Conservation (phyloP, 2,329 filamentous ascomycete genomes). For the Aspergillus sergii region DNA sequence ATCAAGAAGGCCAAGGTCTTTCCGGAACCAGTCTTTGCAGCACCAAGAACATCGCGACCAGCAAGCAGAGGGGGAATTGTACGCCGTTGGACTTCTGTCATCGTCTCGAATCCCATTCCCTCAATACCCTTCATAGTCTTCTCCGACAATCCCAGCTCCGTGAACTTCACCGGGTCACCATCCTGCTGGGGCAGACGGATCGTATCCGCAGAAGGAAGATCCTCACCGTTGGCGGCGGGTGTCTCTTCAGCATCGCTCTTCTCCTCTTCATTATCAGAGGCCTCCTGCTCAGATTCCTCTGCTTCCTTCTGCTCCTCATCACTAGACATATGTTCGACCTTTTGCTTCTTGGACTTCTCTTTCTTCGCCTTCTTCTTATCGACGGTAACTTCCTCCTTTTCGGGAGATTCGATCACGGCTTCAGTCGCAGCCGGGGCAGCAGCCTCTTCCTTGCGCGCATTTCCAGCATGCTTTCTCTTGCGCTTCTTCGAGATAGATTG, state of each 20-base stretch:
- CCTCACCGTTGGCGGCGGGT: constrained; percentile 39
- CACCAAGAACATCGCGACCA: constrained; percentile 89
- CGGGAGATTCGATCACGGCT: constrained; percentile 21
- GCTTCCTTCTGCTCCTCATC: constrained; percentile 37
- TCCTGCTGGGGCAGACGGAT: constrained; percentile 61
- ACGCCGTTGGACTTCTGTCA: constrained; percentile 92
- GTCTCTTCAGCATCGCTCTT: constrained; percentile 28
- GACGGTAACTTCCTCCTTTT: constrained; percentile 21
- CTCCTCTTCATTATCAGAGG: constrained; percentile 31
- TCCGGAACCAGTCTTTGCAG: constrained; percentile 93
- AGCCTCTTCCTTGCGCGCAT: constrained; percentile 28
- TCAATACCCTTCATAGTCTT: constrained; percentile 86
- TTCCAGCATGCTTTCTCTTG: constrained; percentile 46
- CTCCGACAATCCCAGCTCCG: constrained; percentile 81
- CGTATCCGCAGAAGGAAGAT: constrained; percentile 54
- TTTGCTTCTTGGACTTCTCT: constrained; percentile 41
- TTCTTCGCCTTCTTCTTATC: constrained; percentile 26
- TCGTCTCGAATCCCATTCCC: constrained; percentile 90
- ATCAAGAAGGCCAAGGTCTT: constrained; percentile 96
- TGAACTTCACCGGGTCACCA: constrained; percentile 69
- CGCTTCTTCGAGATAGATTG: constrained; percentile 46
- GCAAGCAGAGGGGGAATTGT: constrained; percentile 86
- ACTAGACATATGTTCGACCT: constrained; percentile 38
- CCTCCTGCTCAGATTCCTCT: constrained; percentile 37
- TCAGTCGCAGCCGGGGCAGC: constrained; percentile 26